Percentiles rank a stretch among this genome's conserved stretches.
Evolutionary conservation across 768 basidiomycete genomes (phyloP).

Genomic region (Leccinum longicurvipes): DNA sequence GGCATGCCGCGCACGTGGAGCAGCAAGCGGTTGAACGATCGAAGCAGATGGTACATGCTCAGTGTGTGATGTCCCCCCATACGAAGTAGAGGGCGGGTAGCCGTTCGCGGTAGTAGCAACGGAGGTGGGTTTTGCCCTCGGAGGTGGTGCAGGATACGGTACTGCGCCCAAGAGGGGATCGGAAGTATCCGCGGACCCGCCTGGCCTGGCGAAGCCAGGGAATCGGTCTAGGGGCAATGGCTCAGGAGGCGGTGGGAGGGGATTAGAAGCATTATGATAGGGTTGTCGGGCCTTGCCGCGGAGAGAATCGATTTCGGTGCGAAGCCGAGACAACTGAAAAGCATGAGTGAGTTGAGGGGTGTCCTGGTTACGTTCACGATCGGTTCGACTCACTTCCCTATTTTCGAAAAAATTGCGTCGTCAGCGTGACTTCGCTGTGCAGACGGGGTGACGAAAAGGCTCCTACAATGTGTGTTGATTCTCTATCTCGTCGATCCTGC

Average conservation of each 20-base stretch:
- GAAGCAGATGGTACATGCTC: constrained; percentile 13
- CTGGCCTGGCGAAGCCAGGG: constrained; percentile 39
- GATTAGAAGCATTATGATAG: constrained; percentile 40
- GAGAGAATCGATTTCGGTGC: constrained; percentile 37
- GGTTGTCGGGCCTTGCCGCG: constrained; percentile 29
- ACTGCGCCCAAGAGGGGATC: constrained; percentile 21
- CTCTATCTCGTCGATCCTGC: constrained; percentile 33
- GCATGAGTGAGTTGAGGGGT: constrained; percentile 18
- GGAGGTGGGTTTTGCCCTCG: constrained; percentile 13
- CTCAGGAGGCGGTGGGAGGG: constrained; percentile 55
- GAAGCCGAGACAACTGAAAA: constrained; percentile 32
- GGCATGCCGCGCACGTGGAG: constrained; percentile 21
- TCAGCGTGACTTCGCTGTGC: constrained; percentile 14
- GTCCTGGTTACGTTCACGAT: constrained; percentile 1
- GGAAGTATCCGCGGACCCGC: constrained; percentile 16
- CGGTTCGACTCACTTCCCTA: constrained; percentile 29
- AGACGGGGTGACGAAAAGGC: background rate
- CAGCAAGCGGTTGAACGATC: constrained; percentile 14
- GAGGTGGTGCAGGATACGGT: constrained; percentile 29
- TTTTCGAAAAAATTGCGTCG: background rate
- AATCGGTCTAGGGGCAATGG: constrained; percentile 46
- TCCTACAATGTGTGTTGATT: constrained; percentile 26
- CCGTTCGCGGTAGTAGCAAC: constrained; percentile 10
- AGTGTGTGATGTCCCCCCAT: constrained; percentile 11
- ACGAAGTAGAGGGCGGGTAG: constrained; percentile 7